Conservation (phyloP, 768 basidiomycete genomes). For the Tricholoma hemisulphureum region DNA sequence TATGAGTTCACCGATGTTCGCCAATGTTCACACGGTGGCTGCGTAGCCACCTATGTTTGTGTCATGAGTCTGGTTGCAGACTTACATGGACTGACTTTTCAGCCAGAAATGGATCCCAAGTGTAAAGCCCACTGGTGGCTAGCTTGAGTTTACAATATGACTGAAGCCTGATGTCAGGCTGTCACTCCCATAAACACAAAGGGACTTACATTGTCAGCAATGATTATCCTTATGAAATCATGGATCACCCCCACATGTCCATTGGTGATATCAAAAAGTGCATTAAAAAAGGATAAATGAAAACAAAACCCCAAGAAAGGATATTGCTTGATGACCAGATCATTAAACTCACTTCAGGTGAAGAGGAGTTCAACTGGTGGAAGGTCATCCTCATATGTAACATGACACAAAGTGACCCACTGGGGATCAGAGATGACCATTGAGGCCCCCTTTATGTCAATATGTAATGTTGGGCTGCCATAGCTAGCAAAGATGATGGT, state of each 20-base stretch:
- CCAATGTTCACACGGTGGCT: too few relatives aligned
- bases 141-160: neutral
- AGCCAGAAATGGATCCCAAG: neutral
- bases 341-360: conserved; percentile 7
- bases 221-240: conserved; percentile 10
- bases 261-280: conserved; percentile 8
- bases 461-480: conserved; percentile 1
- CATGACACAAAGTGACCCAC: conserved; percentile 1
- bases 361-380: conserved; percentile 10
- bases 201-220: conserved; percentile 8
- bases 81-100: neutral
- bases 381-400: neutral
- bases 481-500: conserved; percentile 9
- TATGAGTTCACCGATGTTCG: too few relatives aligned
- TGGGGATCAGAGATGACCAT: neutral
- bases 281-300: conserved; percentile 5
- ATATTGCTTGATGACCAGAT: conserved; percentile 1
- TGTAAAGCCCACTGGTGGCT: neutral
- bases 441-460: neutral
- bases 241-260: conserved; percentile 13
- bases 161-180: neutral
- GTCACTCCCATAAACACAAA: neutral
- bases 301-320: conserved; percentile 1
- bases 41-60: too few relatives aligned
- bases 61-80: too few relatives aligned